Evolutionary conservation across 1,139 yeast species (phyloP).

Genomic region (Protomyces macrosporus): DNA sequence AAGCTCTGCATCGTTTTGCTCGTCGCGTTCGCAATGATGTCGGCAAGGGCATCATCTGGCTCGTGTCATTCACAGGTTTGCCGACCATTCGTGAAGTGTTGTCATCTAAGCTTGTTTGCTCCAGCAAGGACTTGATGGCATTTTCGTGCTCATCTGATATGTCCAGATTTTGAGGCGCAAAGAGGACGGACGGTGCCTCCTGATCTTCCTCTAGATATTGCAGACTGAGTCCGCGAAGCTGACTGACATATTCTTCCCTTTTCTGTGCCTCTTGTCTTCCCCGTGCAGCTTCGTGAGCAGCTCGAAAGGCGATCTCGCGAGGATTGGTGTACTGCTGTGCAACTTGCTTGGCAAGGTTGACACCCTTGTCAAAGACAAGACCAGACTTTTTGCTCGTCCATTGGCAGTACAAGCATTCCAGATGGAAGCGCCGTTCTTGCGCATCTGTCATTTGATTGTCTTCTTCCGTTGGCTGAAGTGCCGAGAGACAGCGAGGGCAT

Average conservation of each 20-base stretch:
- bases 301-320: not conserved
- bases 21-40: constrained; percentile 31
- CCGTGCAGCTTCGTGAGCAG: not conserved
- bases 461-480: constrained; percentile 23
- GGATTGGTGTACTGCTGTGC: not conserved
- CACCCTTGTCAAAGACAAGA: constrained; percentile 25
- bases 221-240: not conserved
- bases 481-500: constrained; percentile 31
- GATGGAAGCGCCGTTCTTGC: not conserved
- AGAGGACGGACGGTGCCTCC: not conserved
- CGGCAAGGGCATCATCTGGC: constrained; percentile 29
- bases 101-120: not conserved
- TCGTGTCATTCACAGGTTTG: not conserved
- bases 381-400: constrained; percentile 29
- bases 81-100: not conserved
- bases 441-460: not conserved
- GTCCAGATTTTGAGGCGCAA: not conserved
- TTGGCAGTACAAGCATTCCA: constrained; percentile 31
- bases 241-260: not conserved
- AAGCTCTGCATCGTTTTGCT: constrained; percentile 33
- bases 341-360: constrained; percentile 24
- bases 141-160: not conserved
- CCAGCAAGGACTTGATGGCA: not conserved
- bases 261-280: not conserved
- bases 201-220: not conserved